Evolutionary conservation across 768 basidiomycete genomes (phyloP).

Genomic region (Fistulinella prunicolor): DNA sequence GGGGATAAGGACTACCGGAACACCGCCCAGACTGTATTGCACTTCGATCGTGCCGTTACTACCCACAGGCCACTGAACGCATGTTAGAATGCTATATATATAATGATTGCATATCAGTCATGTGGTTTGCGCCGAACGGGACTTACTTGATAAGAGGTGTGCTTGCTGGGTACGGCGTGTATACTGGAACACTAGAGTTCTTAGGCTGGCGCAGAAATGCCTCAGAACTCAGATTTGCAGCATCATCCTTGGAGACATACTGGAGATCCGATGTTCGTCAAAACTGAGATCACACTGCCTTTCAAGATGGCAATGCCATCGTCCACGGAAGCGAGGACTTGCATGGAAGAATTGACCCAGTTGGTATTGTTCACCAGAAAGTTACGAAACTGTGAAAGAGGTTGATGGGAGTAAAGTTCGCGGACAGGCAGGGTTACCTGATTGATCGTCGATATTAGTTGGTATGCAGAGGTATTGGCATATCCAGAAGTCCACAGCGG

Average conservation of each 20-base stretch:
- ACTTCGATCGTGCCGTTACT: conserved; percentile 59
- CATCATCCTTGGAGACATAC: conserved; percentile 32
- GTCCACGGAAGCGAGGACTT: conserved; percentile 49
- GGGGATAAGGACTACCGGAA: conserved; percentile 54
- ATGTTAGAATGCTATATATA: conserved; percentile 53
- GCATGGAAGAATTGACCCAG: conserved; percentile 51
- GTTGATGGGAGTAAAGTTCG: not conserved
- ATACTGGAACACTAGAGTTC: conserved; percentile 55
- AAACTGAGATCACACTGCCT: conserved; percentile 55
- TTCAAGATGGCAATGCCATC: conserved; percentile 64
- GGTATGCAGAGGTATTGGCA: conserved; percentile 53
- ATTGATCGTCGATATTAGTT: conserved; percentile 60
- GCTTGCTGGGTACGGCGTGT: conserved; percentile 48
- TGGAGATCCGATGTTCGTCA: conserved; percentile 75
- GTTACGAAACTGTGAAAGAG: conserved; percentile 53
- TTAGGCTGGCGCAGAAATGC: conserved; percentile 41
- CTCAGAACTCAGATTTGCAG: not conserved
- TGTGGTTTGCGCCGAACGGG: not conserved
- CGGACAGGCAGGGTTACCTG: conserved; percentile 34
- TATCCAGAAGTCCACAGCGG: conserved; percentile 72
- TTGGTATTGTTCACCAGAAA: conserved; percentile 49
- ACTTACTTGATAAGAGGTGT: conserved; percentile 58
- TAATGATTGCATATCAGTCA: not conserved
- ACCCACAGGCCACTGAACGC: conserved; percentile 66
- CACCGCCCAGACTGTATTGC: conserved; percentile 63